Conservation (phyloP, 2,329 filamentous ascomycete species). For the Colletotrichum simmondsii region DNA sequence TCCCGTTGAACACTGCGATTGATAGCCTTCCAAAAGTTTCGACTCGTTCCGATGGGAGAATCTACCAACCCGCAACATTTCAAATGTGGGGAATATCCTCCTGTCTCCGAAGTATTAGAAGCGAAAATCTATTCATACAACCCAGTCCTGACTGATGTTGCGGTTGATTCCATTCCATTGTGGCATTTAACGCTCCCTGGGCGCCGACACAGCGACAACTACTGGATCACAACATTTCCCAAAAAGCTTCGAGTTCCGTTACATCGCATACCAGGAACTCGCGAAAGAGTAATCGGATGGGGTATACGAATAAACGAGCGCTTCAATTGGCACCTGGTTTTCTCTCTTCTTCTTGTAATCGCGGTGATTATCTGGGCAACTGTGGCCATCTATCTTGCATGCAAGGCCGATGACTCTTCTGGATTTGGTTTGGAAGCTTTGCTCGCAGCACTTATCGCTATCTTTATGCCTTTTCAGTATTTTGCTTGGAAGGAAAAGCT, state of each 20-base stretch:
- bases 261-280: neutral
- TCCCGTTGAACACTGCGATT: too few species aligned
- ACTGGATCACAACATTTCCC: constrained; percentile 13
- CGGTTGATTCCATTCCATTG: neutral
- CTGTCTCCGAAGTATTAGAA: neutral
- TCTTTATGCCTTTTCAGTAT: constrained; percentile 10
- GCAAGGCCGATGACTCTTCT: neutral
- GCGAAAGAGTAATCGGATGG: neutral
- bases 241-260: constrained; percentile 10
- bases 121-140: neutral
- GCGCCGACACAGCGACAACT: neutral
- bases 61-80: neutral
- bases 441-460: constrained; percentile 1
- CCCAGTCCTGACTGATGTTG: constrained; percentile 9
- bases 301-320: neutral
- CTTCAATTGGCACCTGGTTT: neutral
- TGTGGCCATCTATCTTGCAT: neutral
- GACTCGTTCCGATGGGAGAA: constrained; percentile 12
- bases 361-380: neutral
- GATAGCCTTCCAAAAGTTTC: neutral
- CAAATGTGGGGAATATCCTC: neutral
- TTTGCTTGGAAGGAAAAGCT: constrained; percentile 20
- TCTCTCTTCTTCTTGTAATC: neutral
- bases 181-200: constrained; percentile 4
- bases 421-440: constrained; percentile 1